phyloP scores from a whole-genome alignment of 164 flowering plant species.

The Aristolochia californica region DNA sequence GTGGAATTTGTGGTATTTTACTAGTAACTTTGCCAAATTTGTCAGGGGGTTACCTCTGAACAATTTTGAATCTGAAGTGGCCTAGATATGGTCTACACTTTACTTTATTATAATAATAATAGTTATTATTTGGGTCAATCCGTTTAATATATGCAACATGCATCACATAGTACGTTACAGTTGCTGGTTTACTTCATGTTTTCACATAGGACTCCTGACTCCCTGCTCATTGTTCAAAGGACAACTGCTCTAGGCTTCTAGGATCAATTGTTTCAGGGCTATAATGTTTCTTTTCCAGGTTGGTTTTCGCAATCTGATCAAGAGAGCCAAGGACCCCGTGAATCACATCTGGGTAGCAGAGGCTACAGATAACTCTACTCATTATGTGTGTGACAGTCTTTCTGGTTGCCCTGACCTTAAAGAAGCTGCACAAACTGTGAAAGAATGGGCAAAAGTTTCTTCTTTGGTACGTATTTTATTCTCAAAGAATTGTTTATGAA shows the following conservation, averaged over 20 bases:
- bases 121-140: too few species aligned
- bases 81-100: too few species aligned
- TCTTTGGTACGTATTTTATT: slow-evolving; percentile 26
- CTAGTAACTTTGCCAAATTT: too few species aligned
- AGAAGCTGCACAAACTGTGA: slow-evolving; percentile 39
- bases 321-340: slow-evolving; percentile 48
- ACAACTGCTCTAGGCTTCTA: too few species aligned
- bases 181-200: neutral
- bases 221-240: too few species aligned
- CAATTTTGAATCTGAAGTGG: too few species aligned
- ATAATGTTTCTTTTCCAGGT: slow-evolving; percentile 31
- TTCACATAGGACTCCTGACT: neutral
- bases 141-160: too few species aligned
- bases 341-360: slow-evolving; percentile 91
- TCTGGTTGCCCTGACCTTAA: slow-evolving; percentile 47
- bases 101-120: too few species aligned
- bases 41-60: too few species aligned
- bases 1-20: too few species aligned
- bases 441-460: slow-evolving; percentile 53
- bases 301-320: slow-evolving; percentile 71
- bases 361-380: slow-evolving; percentile 75
- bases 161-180: too few species aligned
- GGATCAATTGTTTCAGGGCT: too few species aligned
- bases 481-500: neutral
- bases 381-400: slow-evolving; percentile 34